Evolutionary conservation across 768 basidiomycete genomes (phyloP), one percentile per base, ranked within the genome.

Genomic region (Boletellus emodensis): DNA sequence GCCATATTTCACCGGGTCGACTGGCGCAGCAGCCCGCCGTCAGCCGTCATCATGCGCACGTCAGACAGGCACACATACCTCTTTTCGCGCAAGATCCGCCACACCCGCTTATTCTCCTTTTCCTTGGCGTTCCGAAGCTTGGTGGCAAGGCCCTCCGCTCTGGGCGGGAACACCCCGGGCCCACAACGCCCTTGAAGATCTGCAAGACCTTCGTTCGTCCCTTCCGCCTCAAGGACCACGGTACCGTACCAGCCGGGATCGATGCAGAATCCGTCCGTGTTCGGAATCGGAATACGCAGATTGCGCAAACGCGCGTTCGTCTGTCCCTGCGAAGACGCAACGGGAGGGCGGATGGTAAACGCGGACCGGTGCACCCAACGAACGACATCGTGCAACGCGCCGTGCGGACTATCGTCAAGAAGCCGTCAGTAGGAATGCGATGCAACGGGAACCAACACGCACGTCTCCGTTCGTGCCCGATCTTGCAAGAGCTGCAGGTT

Each of bases 181-280:
- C 85, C 80, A 67, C 89, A 90, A 4, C 90, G 78, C 43, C 75
- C 77, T 56, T 86, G 85, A 53, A 94, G 72, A 66, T 92, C 91
- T 17, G 78, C 81, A 22, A 91, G 76, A 10, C 86, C 83, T 61
- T 94, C 91, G 62, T 91, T 87, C 38, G 91, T 93, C 35, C 90
- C 90, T 63, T 92, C 89, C 11, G 87, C 83, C 72, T 94, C 90
- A 22, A 94, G 78, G 24, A 93, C 79, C 40, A 94, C 78, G 0
- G 79, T 85, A 3, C 91, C 91, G 58, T 84, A 87, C 90, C 90
- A 94, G 37, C 85, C 84, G 4, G 83, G 70, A 62, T 93, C 89
- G 13, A 92, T 80, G 37, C 75, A 76, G 47, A 83, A 74, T 15
- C 73, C 74, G 3, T 77, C 71, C 0, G 76, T 69, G 5, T 77